Percentiles rank a stretch among this genome's conserved stretches.
These are phyloP conservation scores for Heterobasidion occidentale DNA, from an alignment of 1,284 basidiomycete species.

Conservation along the genomic window DNA sequence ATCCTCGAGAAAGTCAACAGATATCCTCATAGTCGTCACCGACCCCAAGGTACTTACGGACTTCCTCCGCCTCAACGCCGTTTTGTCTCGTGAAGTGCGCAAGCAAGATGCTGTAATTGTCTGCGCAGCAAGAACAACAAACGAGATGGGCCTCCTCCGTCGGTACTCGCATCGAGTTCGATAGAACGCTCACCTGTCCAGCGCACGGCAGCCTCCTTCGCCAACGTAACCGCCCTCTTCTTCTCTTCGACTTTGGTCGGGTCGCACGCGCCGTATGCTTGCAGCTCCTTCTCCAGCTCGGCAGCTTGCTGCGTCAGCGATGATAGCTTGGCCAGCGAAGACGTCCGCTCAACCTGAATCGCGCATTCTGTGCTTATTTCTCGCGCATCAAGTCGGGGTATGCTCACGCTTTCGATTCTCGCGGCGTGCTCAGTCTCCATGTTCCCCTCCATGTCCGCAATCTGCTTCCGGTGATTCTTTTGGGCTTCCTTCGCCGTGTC, in stretches of 20 bases:
- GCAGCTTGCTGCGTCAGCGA: slow-evolving; percentile 45
- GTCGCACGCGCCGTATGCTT: slow-evolving; percentile 75
- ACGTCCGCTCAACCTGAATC: slow-evolving; percentile 46
- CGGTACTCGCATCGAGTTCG: slow-evolving; percentile 1
- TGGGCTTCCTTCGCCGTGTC: slow-evolving; percentile 45
- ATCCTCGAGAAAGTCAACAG: slow-evolving; percentile 21
- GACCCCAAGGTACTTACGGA: slow-evolving; percentile 57
- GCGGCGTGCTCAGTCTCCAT: slow-evolving; percentile 47
- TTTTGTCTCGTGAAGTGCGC: slow-evolving; percentile 59
- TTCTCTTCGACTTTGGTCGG: slow-evolving; percentile 74
- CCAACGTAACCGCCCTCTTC: slow-evolving; percentile 58
- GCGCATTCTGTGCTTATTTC: not conserved
- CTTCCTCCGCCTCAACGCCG: slow-evolving; percentile 45
- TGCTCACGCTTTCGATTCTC: slow-evolving; percentile 60
- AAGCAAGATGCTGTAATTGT: slow-evolving; percentile 56
- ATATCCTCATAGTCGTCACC: slow-evolving; percentile 72
- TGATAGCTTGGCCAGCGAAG: slow-evolving; percentile 40
- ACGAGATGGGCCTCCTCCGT: no score
- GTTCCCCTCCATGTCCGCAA: slow-evolving; percentile 22
- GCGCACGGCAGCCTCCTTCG: slow-evolving; percentile 71
- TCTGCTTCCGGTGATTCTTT: slow-evolving; percentile 36
- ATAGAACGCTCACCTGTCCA: slow-evolving; percentile 67
- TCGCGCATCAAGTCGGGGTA: not conserved
- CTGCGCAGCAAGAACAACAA: slow-evolving; percentile 19
- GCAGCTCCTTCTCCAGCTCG: slow-evolving; percentile 61